Conservation (phyloP, 352 stramenopile species). For the Globisporangium rhizosaccharum region DNA sequence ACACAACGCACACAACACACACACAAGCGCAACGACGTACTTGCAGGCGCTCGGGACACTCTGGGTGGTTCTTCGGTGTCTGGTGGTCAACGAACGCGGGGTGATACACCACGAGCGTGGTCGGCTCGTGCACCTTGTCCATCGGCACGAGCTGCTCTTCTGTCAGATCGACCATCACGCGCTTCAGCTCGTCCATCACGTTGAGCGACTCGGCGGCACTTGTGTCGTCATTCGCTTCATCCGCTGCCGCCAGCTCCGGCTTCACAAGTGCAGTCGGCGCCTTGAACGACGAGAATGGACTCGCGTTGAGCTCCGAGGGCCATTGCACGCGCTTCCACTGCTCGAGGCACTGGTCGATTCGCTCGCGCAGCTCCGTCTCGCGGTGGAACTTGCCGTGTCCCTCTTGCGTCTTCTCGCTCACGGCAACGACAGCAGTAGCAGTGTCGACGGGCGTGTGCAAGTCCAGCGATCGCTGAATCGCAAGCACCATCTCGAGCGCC, state of each 20-base stretch:
- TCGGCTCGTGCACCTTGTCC: conserved; percentile 23
- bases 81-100: conserved; percentile 82
- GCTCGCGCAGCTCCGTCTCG: conserved; percentile 43
- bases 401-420: conserved; percentile 20
- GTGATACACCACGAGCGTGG: conserved; percentile 78
- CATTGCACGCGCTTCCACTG: conserved; percentile 70
- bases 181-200: conserved; percentile 72
- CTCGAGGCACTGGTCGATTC: conserved; percentile 39
- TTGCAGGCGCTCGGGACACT: conserved; percentile 77
- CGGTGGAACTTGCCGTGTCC: conserved; percentile 32
- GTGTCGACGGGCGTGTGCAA: not conserved
- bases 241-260: conserved; percentile 14
- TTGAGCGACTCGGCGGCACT: conserved; percentile 10
- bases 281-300: conserved; percentile 29
- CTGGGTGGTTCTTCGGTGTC: conserved; percentile 75
- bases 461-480: conserved; percentile 58
- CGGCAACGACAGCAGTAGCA: not conserved
- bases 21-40: conserved; percentile 29
- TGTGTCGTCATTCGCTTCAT: conserved; percentile 7
- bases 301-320: conserved; percentile 50
- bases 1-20: not conserved
- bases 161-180: conserved; percentile 73
- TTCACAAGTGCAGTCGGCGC: conserved; percentile 21
- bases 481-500: conserved; percentile 68
- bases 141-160: conserved; percentile 38